Conservation (phyloP, 768 basidiomycete genomes). For the Boletus reticulatus region DNA sequence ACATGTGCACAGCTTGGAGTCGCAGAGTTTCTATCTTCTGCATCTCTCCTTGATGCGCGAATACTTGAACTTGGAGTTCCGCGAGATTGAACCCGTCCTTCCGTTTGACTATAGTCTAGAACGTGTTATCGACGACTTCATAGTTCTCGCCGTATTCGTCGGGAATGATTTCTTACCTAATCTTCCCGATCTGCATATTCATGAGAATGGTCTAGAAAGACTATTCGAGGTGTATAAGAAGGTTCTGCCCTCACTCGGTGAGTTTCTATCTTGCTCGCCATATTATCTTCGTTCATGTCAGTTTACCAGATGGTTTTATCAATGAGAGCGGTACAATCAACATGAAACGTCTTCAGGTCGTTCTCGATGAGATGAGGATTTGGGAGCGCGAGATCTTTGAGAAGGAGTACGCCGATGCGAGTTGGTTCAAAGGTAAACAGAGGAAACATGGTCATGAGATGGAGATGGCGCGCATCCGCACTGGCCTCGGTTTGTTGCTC, state of each 20-base stretch:
- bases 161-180: conserved; percentile 98
- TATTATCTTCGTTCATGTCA: background rate
- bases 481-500: conserved; percentile 57
- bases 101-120: conserved; percentile 88
- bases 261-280: conserved; percentile 13
- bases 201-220: conserved; percentile 91
- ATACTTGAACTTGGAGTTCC: conserved; percentile 96
- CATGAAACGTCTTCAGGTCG: conserved; percentile 73
- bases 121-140: conserved; percentile 96
- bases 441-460: conserved; percentile 64
- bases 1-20: conserved; percentile 49
- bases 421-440: conserved; percentile 96
- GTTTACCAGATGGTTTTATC: conserved; percentile 76
- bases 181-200: conserved; percentile 94
- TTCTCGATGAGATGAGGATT: conserved; percentile 83
- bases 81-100: conserved; percentile 59
- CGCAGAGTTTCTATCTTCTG: conserved; percentile 90
- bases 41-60: conserved; percentile 95
- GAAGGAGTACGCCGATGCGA: conserved; percentile 84
- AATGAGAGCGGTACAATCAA: conserved; percentile 88
- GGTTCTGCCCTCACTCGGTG: conserved; percentile 73
- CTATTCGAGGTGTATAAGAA: conserved; percentile 96
- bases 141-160: conserved; percentile 93
- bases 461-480: conserved; percentile 57
- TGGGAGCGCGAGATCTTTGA: conserved; percentile 93